Base-by-base conservation (phyloP, 73 alveolate species). In the Blepharisma japonicum region DNA sequence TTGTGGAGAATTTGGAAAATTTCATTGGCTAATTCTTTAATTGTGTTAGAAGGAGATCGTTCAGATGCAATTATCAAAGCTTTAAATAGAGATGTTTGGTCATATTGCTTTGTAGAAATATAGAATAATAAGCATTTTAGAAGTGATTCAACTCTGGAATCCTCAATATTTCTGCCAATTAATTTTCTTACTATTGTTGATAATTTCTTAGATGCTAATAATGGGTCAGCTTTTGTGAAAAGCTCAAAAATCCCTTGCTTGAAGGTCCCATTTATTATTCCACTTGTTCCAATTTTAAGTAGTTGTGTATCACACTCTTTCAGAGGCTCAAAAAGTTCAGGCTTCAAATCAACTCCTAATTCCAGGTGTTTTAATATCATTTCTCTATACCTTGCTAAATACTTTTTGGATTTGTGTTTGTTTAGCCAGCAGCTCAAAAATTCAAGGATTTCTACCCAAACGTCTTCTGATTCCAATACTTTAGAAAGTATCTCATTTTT, bases 81-180 rank as follows among this genome's bases (percentile, higher is more conserved):
- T 61, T 61, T 61, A 3, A 61, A 14, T 39, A 61, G 23, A 25
- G 74, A n/a, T 18, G 39, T n/a, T 61, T 39, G 14, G 23, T 61
- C 74, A 61, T 18, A 61, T 61, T 61, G 47, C 47, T 11, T 9
- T 1, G 14, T 2, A 2, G n/a, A 14, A 14, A 61, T 25, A 61
- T 14, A 14, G 14, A 20, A 8, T 14, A 20, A 5, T 25, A 61
- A 25, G 11, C 50, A n/a, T 25, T 5, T n/a, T 5, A 61, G 23
- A 1, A 61, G 47, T 2, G 14, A 8, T 25, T 14, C 14, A 61
- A 61, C 74, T 25, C 74, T n/a, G 11, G 14, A 8, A 61, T 61
- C 74, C 5, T 61, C 74, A 14, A 61, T 18, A 18, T 25, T 25
- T 61, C 74, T 61, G 14, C 74, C 74, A 61, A 61, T 14, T 9